Conservation (phyloP, 2,329 filamentous ascomycete genomes). For the Zymoseptoria tritici region DNA sequence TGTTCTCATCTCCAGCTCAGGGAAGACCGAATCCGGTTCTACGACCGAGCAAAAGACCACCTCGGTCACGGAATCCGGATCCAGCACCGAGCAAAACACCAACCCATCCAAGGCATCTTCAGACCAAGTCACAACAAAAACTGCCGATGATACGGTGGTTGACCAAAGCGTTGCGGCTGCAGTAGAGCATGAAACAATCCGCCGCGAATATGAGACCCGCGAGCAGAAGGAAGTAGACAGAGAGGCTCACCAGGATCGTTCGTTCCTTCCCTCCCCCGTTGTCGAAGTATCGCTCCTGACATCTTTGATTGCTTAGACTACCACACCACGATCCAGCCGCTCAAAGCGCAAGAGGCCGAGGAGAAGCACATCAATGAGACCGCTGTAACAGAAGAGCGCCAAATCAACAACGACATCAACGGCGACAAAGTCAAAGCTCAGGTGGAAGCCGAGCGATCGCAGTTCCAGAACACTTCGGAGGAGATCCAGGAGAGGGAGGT, state of each 20-base stretch:
- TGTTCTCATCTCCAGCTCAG: no score
- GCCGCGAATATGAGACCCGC: conserved; percentile 1
- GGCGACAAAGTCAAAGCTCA: conserved; percentile 16
- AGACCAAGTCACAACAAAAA: no score
- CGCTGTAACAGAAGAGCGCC: conserved; percentile 13
- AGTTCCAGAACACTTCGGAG: conserved; percentile 14
- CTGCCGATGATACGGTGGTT: no score
- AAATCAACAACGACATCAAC: conserved; percentile 16
- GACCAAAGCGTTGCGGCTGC: no score
- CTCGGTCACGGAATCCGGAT: no score
- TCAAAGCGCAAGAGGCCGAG: conserved; percentile 16
- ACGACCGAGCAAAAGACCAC: no score
- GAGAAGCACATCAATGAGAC: conserved; percentile 16
- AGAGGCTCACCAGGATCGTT: conserved; percentile 8
- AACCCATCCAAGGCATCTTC: no score
- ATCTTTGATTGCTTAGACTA: conserved; percentile 12
- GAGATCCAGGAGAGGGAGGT: conserved; percentile 11
- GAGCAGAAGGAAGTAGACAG: conserved; percentile 12
- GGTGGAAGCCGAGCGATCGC: conserved; percentile 11
- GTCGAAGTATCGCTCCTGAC: no score
- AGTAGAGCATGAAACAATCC: no score
- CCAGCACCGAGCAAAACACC: no score
- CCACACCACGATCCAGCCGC: conserved; percentile 24
- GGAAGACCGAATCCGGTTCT: no score
- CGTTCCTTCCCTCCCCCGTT: neutral